These are phyloP conservation scores for Penicillium mononematosum DNA, from an alignment of 495 filamentous ascomycete genomes.

Conservation along the genomic window DNA sequence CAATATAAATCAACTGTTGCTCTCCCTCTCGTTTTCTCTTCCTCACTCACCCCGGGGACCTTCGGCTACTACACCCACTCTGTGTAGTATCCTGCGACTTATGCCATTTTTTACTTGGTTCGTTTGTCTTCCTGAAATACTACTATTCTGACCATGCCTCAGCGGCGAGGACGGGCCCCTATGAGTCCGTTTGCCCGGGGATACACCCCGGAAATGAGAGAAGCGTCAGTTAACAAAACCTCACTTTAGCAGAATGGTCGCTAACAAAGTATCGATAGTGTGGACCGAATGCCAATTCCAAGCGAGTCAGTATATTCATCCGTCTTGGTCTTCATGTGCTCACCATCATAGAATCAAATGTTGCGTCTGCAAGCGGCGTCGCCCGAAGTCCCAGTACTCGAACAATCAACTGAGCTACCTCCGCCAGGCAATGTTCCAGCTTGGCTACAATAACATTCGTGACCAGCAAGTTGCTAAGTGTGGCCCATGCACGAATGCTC, in stretches of 20 bases:
- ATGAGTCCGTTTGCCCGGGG: neutral
- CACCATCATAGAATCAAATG: slow-evolving; percentile 7
- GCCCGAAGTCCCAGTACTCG: slow-evolving; percentile 1
- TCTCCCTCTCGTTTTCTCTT: neutral
- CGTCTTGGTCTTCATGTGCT: neutral
- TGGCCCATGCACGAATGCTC: slow-evolving; percentile 1
- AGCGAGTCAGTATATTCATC: slow-evolving; percentile 2
- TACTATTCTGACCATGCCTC: neutral
- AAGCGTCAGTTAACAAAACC: neutral
- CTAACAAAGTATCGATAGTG: neutral
- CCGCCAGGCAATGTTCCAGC: neutral
- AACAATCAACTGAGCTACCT: slow-evolving; percentile 8
- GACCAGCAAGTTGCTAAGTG: slow-evolving; percentile 7
- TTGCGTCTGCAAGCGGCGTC: slow-evolving; percentile 5
- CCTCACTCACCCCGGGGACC: neutral
- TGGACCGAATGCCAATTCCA: neutral
- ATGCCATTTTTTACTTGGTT: neutral
- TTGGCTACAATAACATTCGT: neutral
- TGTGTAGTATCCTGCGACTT: neutral
- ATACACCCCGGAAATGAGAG: neutral
- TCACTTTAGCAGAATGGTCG: too few relatives aligned
- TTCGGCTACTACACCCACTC: neutral
- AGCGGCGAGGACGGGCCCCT: neutral
- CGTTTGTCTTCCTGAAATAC: too few relatives aligned
- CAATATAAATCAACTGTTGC: neutral